phyloP scores from a whole-genome alignment of 768 basidiomycete genomes.

The Lyophyllum semitale region DNA sequence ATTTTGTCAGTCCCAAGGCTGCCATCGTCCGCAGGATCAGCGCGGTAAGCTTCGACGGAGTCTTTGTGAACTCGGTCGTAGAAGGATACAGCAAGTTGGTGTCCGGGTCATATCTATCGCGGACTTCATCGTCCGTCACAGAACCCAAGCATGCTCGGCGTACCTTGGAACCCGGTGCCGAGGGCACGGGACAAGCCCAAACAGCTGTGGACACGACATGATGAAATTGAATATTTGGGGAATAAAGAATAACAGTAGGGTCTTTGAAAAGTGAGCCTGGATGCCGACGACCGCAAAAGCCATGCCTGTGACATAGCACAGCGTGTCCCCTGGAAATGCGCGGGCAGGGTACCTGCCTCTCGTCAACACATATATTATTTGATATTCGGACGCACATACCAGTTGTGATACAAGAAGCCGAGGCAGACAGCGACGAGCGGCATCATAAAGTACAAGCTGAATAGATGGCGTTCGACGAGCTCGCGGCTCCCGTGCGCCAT shows the following conservation, averaged over 20 bases:
- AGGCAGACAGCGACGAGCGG: slow-evolving; percentile 89
- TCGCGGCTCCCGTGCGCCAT: slow-evolving; percentile 86
- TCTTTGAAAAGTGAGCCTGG: slow-evolving; percentile 97
- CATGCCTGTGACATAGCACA: slow-evolving; percentile 98
- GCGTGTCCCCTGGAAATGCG: slow-evolving; percentile 93
- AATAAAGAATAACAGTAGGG: slow-evolving; percentile 92
- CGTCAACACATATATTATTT: not conserved
- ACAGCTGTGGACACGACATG: slow-evolving; percentile 91
- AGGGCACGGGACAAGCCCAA: slow-evolving; percentile 91
- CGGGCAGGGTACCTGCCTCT: slow-evolving; percentile 89
- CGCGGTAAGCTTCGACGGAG: slow-evolving; percentile 56
- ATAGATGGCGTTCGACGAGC: slow-evolving; percentile 90
- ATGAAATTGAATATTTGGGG: slow-evolving; percentile 99
- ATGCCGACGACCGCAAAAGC: slow-evolving; percentile 98
- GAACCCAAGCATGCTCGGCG: slow-evolving; percentile 20
- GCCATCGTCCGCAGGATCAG: slow-evolving; percentile 62
- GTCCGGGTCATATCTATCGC: slow-evolving; percentile 66
- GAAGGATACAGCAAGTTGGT: slow-evolving; percentile 84
- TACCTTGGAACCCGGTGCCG: slow-evolving; percentile 91
- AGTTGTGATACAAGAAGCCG: slow-evolving; percentile 94
- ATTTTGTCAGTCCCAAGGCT: slow-evolving; percentile 62
- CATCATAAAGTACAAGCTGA: slow-evolving; percentile 96
- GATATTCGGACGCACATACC: slow-evolving; percentile 50
- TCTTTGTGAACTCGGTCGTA: slow-evolving; percentile 56
- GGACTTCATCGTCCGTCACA: slow-evolving; percentile 5